These are phyloP conservation scores for Dorcoceras hygrometricum DNA, from an alignment of 257 asterid genomes.

Conservation along the genomic window DNA sequence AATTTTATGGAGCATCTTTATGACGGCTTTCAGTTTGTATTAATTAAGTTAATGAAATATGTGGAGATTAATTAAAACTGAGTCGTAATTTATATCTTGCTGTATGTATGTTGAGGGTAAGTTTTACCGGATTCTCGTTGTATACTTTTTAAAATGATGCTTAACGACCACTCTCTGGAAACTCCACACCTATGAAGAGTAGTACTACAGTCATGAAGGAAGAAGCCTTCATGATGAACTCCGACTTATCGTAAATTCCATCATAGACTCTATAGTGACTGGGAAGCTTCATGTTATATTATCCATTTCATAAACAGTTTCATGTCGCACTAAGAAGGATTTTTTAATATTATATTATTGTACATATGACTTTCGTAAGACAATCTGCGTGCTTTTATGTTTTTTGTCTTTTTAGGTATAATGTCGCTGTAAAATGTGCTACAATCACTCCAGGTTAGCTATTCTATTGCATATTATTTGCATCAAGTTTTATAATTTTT, in stretches of 20 bases:
- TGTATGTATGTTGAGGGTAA: neutral
- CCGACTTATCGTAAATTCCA: no score
- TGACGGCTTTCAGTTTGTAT: neutral
- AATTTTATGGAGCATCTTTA: neutral
- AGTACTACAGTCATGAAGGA: neutral
- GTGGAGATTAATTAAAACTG: neutral
- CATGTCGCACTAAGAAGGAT: neutral
- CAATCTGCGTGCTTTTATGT: conserved; percentile 14
- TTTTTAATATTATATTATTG: no score
- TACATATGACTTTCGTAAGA: neutral
- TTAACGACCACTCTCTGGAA: neutral
- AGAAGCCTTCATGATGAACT: neutral
- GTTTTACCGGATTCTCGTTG: neutral
- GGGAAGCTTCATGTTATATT: neutral
- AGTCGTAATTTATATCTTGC: neutral
- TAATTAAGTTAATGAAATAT: no score
- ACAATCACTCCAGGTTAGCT: conserved; percentile 88
- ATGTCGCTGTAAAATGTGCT: conserved; percentile 94
- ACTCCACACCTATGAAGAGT: neutral
- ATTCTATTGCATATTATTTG: conserved; percentile 6
- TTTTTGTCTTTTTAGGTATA: conserved; percentile 54
- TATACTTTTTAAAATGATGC: neutral
- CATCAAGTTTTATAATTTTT: conserved; percentile 7
- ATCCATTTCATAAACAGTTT: neutral
- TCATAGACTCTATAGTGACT: neutral